These are phyloP conservation scores for Pythium vanterpoolii DNA, from an alignment of 352 stramenopile genomes.

Conservation along the genomic window DNA sequence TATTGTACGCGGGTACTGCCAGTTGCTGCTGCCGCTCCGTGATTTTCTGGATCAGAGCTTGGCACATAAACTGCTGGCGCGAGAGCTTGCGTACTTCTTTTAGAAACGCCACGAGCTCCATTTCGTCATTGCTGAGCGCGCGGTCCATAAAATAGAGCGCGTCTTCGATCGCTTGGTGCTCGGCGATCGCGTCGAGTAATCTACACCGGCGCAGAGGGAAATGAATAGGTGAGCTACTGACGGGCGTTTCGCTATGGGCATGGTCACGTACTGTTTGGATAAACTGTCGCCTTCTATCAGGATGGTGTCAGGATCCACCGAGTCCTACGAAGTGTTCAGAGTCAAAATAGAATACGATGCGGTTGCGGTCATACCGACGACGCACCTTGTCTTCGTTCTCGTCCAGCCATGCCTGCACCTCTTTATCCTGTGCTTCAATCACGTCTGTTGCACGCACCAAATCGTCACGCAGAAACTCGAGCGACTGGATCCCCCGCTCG, in stretches of 20 bases:
- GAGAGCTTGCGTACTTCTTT: conserved; percentile 89
- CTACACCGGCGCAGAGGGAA: conserved; percentile 18
- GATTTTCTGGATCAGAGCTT: conserved; percentile 88
- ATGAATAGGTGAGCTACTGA: background rate
- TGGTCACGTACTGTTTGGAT: conserved; percentile 74
- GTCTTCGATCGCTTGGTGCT: conserved; percentile 89
- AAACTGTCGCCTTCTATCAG: conserved; percentile 71
- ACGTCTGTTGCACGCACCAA: conserved; percentile 43
- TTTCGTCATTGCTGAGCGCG: conserved; percentile 83
- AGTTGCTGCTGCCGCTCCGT: conserved; percentile 71
- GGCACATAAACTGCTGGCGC: conserved; percentile 89
- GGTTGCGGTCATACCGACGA: background rate
- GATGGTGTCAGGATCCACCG: conserved; percentile 75
- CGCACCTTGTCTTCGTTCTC: conserved; percentile 71
- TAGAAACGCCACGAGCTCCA: conserved; percentile 80
- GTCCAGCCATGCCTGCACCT: conserved; percentile 64
- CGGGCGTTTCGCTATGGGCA: background rate
- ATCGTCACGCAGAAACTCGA: conserved; percentile 70
- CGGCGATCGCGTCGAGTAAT: conserved; percentile 74
- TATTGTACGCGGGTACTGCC: conserved; percentile 53
- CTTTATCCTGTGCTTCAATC: conserved; percentile 56
- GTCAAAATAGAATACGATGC: background rate
- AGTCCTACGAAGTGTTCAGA: conserved; percentile 30
- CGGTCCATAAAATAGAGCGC: conserved; percentile 91
- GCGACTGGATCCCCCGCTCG: conserved; percentile 67